Base-by-base conservation (phyloP, 2,329 filamentous ascomycete genomes). In the Ophiostoma tasmaniense region DNA sequence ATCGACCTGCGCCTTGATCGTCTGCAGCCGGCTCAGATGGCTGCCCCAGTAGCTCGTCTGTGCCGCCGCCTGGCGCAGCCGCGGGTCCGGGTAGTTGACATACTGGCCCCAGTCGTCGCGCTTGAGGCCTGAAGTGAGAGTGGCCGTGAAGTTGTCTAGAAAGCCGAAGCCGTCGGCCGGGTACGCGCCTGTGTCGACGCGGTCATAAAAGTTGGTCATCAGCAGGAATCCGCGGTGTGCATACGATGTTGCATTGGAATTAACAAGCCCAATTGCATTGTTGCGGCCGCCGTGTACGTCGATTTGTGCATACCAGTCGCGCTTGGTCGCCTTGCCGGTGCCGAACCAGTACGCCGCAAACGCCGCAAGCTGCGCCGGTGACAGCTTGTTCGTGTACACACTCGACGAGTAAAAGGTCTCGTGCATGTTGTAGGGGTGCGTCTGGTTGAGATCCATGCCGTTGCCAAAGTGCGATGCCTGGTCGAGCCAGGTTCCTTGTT, bases 141-240 rank as follows among this genome's bases (percentile, higher is more conserved):
- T 45, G 42, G 42, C 42, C 42, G 42, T 45, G 42, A 45, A 45
- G 42, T 45, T 45, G 42, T 45, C 42, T 2, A 45, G 42, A 17
- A 45, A 45, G 42, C 17, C 42, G 6, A 45, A 45, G 42, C 42
- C 42, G 20, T 45, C 42, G 5, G 42, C 42, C 20, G 42, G 42
- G 17, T 45, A 45, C 17, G 71, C 62, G 17, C 74, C 74, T 1
- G 69, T 73, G 68, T 77, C 75, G 4, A 76, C 76, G 20, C 80
- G 77, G 72, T 84, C 82, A 67, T 81, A 80, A 67, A 83, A 80
- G 69, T 84, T 80, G 20, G 82, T 79, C 70, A 85, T 82, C 39
- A 84, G 78, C 67, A 84, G 78, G 71, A 80, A 80, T 70, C 80
- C 78, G n/a, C 79, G 78, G 71, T 81, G 79, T 7, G 77, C 78